Evolutionary conservation across 2,329 filamentous ascomycete species (phyloP).

Genomic region (Paracoccidioides lutzii): DNA sequence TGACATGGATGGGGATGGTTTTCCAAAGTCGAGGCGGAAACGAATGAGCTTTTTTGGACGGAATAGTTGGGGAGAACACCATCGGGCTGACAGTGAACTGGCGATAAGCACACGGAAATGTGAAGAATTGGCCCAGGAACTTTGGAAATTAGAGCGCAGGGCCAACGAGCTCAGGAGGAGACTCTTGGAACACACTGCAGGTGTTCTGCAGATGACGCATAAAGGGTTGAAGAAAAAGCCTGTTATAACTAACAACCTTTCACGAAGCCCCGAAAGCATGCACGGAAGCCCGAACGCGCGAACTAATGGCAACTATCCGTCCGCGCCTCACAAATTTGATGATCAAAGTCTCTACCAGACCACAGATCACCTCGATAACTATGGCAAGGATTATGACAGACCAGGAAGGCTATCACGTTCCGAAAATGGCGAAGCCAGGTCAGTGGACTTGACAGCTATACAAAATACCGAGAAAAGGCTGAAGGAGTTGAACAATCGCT

Average conservation of each 20-base stretch:
- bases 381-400: conserved; percentile 19
- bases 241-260: conserved; percentile 28
- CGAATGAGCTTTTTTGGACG: conserved; percentile 39
- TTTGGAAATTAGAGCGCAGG: conserved; percentile 67
- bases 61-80: conserved; percentile 24
- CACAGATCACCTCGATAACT: conserved; percentile 50
- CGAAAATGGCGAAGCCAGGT: conserved; percentile 6
- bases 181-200: conserved; percentile 80
- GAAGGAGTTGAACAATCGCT: conserved; percentile 52
- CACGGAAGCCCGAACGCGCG: conserved; percentile 37
- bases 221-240: conserved; percentile 53
- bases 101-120: conserved; percentile 65
- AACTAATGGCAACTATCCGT: background rate
- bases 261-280: conserved; percentile 64
- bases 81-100: conserved; percentile 51
- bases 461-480: conserved; percentile 52
- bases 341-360: conserved; percentile 61
- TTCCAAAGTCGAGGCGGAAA: conserved; percentile 40
- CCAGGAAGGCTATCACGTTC: conserved; percentile 8
- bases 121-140: conserved; percentile 67
- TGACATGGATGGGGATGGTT: conserved; percentile 19
- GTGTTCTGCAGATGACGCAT: conserved; percentile 82
- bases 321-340: conserved; percentile 52
- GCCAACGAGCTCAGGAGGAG: conserved; percentile 61
- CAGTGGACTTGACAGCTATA: conserved; percentile 36